Base-by-base conservation (phyloP, 2,329 filamentous ascomycete species). In the Stenocarpella maydis region DNA sequence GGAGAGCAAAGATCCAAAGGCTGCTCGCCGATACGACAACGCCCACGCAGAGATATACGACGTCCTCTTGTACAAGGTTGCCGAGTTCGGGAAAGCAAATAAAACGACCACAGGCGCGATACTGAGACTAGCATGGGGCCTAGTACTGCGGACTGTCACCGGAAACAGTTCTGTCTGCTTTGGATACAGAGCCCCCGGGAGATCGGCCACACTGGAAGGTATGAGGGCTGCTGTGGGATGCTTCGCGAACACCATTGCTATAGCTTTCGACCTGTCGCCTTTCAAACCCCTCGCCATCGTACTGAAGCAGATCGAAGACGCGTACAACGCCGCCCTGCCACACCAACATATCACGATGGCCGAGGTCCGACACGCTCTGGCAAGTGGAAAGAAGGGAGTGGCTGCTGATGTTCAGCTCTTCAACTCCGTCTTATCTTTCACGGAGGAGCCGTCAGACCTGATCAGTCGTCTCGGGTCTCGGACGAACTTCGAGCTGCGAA, bases 91-190 rank as follows among this genome's bases (percentile, higher is more conserved):
- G 53, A 79, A 71, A 9, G 77, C 76, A 6, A 77, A 80, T 49
- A 77, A 79, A 10, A 79, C 87, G 3, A 83, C 83, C 0, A 76
- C 84, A 0, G 82, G 85, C 0, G 83, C 85, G 0, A 79, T 89
- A 4, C 79, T 90, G 4, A 84, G 86, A 28, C 82, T 88, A n/a
- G 87, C 88, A 0, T 91, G 88, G 88, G 86, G 83, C 0, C 78
- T 91, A 24, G 80, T 89, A 0, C 78, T 90, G 0, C 84, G 86
- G 2, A 81, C 83, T 1, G 90, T 88, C 72, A 82, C 86, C 3
- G 86, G 86, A 1, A 81, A 81, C 19, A 80, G 85, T 26, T 81
- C 83, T 14, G 83, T 89, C 9, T 82, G 84, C 45, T 90, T 90
- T 71, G 88, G 88, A 0, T 86, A 82, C 68, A 81, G 83, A 41